Base-by-base conservation (phyloP, 2,329 filamentous ascomycete genomes). In the Helotiales sp. region DNA sequence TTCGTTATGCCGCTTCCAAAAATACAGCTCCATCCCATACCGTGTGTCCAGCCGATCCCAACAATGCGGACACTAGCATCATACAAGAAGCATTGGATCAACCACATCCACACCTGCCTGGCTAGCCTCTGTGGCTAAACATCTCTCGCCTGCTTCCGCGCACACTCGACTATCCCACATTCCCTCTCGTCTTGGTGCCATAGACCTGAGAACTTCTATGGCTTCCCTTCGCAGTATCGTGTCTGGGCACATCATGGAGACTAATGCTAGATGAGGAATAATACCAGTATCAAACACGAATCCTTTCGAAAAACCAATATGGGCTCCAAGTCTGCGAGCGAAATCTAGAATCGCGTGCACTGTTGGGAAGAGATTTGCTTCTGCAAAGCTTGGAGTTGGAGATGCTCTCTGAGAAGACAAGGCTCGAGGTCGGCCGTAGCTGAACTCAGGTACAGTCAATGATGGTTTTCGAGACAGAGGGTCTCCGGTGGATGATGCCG, bases 271-370 rank as follows among this genome's bases (percentile, higher is more conserved):
- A 9, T 52, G 42, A 7, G 62, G 61, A 13, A 67, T 63, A 27
- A 66, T 58, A 2, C 65, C 63, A 25, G 53, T 31, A 29, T 67
- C 65, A n/a, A 64, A 67, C 9, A 67, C 65, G 38, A 66, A 66
- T 12, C 53, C 54, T 34, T 36, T 59, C 2, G 36, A 51, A 40
- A 62, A 59, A 2, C 22, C 13, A 47, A 50, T 56, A 53, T 62
- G 57, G 0, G 30, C 30, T 10, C 56, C 34, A 1, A 59, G 17
- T 25, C 51, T 29, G 1, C 57, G 51, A 17, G 50, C 52, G 34
- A 62, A 58, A 13, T 55, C 47, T 0, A 62, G 30, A 48, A 59
- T 59, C 1, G 58, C 55, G 47, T 61, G 44, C 1, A 61, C 52
- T 27, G 52, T 58, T 25, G 59, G 52, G 19, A 56, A 61, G 1